Evolutionary conservation across 805 yeast genomes (phyloP).

Genomic region (Clavispora fructus): DNA sequence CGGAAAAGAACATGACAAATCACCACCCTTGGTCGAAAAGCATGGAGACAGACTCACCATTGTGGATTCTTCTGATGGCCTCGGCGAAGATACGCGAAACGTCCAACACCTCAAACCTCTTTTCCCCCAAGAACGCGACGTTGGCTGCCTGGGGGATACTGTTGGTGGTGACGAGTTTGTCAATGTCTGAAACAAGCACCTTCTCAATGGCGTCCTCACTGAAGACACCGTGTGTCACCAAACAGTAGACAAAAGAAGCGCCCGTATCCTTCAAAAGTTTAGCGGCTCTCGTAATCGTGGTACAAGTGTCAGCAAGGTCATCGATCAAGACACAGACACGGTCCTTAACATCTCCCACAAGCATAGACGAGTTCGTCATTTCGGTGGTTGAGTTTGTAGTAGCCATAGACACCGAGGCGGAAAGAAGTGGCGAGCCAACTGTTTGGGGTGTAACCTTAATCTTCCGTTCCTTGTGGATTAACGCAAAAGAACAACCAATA

Average conservation of each 20-base stretch:
- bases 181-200: slow-evolving; percentile 63
- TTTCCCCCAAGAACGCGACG: slow-evolving; percentile 43
- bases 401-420: slow-evolving; percentile 15
- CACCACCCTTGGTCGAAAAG: slow-evolving; percentile 80
- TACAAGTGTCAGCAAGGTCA: slow-evolving; percentile 90
- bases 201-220: slow-evolving; percentile 85
- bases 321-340: slow-evolving; percentile 87
- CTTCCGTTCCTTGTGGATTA: slow-evolving; percentile 90
- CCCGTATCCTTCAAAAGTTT: slow-evolving; percentile 89
- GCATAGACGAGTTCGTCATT: slow-evolving; percentile 78
- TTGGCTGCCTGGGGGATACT: slow-evolving; percentile 80
- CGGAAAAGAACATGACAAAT: not conserved
- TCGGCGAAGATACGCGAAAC: slow-evolving; percentile 88
- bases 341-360: slow-evolving; percentile 90
- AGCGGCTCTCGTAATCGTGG: slow-evolving; percentile 90
- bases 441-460: slow-evolving; percentile 30
- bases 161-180: slow-evolving; percentile 83
- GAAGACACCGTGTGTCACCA: slow-evolving; percentile 89
- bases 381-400: slow-evolving; percentile 13
- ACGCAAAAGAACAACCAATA: slow-evolving; percentile 81
- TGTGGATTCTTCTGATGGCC: slow-evolving; percentile 91
- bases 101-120: slow-evolving; percentile 74
- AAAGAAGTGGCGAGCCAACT: slow-evolving; percentile 15
- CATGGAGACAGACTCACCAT: slow-evolving; percentile 94
- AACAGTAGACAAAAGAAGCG: slow-evolving; percentile 77